These are phyloP conservation scores for Uronychia binucleata DNA, from an alignment of 73 alveolate species.

Conservation along the genomic window DNA sequence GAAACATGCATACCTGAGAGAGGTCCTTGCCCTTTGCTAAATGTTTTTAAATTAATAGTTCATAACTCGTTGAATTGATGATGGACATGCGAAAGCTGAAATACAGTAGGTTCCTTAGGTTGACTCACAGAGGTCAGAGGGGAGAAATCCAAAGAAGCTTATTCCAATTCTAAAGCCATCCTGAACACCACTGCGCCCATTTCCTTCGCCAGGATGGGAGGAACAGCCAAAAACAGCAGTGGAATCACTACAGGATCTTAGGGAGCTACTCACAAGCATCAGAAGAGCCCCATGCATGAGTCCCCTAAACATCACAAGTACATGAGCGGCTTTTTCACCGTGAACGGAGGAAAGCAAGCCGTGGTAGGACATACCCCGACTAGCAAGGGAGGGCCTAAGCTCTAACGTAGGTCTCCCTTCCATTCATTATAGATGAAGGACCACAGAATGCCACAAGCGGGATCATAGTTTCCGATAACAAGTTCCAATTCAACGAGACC, in stretches of 20 bases:
- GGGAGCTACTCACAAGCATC: not conserved
- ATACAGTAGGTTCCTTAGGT: not conserved
- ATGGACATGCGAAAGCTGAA: not conserved
- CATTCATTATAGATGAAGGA: not conserved
- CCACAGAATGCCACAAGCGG: not conserved
- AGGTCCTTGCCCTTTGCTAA: too few relatives aligned
- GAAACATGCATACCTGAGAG: too few relatives aligned
- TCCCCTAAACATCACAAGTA: not conserved
- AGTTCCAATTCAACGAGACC: not conserved
- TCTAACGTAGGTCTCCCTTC: not conserved
- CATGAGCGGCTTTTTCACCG: not conserved
- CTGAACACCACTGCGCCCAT: constrained; percentile 1
- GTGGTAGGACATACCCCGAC: not conserved
- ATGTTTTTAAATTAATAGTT: not conserved
- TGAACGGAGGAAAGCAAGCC: not conserved
- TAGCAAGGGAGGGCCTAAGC: not conserved
- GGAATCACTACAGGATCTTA: not conserved
- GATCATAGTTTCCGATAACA: not conserved
- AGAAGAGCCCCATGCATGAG: not conserved
- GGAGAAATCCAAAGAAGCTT: not conserved
- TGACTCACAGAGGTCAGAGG: not conserved
- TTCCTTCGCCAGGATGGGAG: not conserved
- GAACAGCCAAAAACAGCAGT: not conserved
- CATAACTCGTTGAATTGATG: not conserved
- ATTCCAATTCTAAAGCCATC: not conserved